phyloP scores from a whole-genome alignment of 768 basidiomycete species.

The Punctularia strigosozonata region DNA sequence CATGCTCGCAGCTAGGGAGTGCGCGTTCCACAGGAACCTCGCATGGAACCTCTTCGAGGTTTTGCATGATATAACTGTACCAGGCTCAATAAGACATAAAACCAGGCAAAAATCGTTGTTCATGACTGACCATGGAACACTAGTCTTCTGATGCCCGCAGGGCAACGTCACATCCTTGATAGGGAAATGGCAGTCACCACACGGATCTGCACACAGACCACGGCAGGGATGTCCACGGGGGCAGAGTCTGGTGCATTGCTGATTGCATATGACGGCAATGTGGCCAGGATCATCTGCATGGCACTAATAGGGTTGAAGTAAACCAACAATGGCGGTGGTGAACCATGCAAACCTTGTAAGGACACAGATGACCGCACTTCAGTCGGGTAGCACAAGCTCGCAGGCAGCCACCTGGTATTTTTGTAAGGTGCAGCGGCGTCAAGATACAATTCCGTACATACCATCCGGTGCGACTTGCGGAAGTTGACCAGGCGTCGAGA shows the following conservation, averaged over 20 bases:
- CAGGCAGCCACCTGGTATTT: constrained; percentile 48
- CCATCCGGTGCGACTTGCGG: constrained; percentile 44
- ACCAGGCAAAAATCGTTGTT: neutral
- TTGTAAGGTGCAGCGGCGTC: no score
- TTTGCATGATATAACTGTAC: constrained; percentile 33
- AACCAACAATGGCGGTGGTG: neutral
- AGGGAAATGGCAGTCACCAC: constrained; percentile 41
- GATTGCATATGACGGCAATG: constrained; percentile 30
- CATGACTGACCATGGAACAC: constrained; percentile 36
- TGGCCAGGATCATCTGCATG: constrained; percentile 52
- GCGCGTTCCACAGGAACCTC: constrained; percentile 26
- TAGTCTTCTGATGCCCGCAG: constrained; percentile 38
- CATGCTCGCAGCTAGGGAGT: constrained; percentile 45
- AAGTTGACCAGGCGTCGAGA: constrained; percentile 42
- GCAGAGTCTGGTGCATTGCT: constrained; percentile 42
- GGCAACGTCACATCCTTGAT: constrained; percentile 36
- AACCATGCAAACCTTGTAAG: constrained; percentile 33
- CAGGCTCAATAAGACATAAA: neutral
- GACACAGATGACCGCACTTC: constrained; percentile 54
- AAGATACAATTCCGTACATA: no score
- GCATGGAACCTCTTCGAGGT: constrained; percentile 33
- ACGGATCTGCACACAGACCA: constrained; percentile 36
- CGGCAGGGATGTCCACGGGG: constrained; percentile 45
- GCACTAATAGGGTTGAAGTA: constrained; percentile 42
- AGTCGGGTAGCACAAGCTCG: constrained; percentile 39